Evolutionary conservation across 768 basidiomycete species (phyloP).

Genomic region (Mycena belliarum): DNA sequence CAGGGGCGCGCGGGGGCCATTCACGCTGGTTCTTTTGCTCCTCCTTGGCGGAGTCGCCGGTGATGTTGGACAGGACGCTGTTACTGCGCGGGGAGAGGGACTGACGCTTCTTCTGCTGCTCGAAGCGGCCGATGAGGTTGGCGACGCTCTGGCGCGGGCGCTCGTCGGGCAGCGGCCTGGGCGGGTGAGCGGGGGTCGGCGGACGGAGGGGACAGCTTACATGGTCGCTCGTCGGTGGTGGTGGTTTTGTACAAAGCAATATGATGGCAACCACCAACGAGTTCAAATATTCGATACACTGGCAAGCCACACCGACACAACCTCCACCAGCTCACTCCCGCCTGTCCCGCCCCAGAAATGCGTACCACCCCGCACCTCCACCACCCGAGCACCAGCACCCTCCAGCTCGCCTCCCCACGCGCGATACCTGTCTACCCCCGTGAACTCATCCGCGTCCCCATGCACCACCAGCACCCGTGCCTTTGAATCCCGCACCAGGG

Average conservation of each 20-base stretch:
- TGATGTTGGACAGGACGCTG: constrained; percentile 66
- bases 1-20: constrained; percentile 66
- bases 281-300: too few species aligned
- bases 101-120: constrained; percentile 75
- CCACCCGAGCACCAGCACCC: constrained; percentile 27
- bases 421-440: constrained; percentile 52
- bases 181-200: neutral
- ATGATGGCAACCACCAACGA: neutral
- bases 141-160: constrained; percentile 84
- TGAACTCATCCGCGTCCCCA: constrained; percentile 76
- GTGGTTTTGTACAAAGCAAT: too few species aligned
- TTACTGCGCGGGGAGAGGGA: constrained; percentile 57
- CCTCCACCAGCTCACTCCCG: constrained; percentile 28
- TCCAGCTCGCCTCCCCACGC: constrained; percentile 51
- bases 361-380: constrained; percentile 48
- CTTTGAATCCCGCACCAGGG: constrained; percentile 45
- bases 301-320: constrained; percentile 38
- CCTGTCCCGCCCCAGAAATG: constrained; percentile 66
- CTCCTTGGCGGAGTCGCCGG: constrained; percentile 65
- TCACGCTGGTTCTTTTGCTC: constrained; percentile 73
- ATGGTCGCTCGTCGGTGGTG: too few species aligned
- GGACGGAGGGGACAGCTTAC: constrained; percentile 17
- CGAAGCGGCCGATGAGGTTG: constrained; percentile 88
- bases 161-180: constrained; percentile 86
- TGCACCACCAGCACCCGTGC: constrained; percentile 63